A percentile compares a stretch with the other conserved stretches of the same genome.
Evolutionary conservation across 805 yeast genomes (phyloP).

Genomic region (Danielia oregonensis): DNA sequence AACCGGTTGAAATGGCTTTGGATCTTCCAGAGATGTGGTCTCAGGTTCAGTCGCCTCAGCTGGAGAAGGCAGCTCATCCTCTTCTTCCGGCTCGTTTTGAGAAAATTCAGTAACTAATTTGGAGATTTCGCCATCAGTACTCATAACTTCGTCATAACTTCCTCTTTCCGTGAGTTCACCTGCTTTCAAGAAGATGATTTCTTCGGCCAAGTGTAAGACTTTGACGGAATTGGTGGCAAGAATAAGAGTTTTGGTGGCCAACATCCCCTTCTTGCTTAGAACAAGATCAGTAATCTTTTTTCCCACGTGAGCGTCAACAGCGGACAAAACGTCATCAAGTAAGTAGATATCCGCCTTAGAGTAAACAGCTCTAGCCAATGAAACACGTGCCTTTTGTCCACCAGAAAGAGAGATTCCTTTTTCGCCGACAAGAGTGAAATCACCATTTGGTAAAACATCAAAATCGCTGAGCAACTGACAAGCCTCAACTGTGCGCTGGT

Average conservation of each 20-base stretch:
- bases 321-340: constrained; percentile 64
- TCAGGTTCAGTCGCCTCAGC: constrained; percentile 13
- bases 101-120: constrained; percentile 31
- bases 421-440: constrained; percentile 54
- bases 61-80: too few species aligned
- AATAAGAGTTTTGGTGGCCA: constrained; percentile 50
- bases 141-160: constrained; percentile 46
- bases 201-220: constrained; percentile 54
- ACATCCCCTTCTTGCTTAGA: constrained; percentile 43
- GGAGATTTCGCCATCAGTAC: constrained; percentile 30
- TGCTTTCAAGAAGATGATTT: constrained; percentile 54
- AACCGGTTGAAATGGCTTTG: constrained; percentile 10
- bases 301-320: constrained; percentile 72
- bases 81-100: constrained; percentile 13
- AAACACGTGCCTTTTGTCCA: constrained; percentile 62
- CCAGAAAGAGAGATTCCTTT: constrained; percentile 60
- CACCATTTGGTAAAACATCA: constrained; percentile 48
- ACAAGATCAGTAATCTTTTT: constrained; percentile 50
- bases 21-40: constrained; percentile 6
- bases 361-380: constrained; percentile 68
- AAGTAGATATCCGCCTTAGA: constrained; percentile 55
- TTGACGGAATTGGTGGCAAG: constrained; percentile 57
- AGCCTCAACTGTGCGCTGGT: constrained; percentile 42
- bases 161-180: constrained; percentile 57
- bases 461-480: constrained; percentile 50